Conservation (phyloP, 768 basidiomycete genomes). For the Auricularia cornea region DNA sequence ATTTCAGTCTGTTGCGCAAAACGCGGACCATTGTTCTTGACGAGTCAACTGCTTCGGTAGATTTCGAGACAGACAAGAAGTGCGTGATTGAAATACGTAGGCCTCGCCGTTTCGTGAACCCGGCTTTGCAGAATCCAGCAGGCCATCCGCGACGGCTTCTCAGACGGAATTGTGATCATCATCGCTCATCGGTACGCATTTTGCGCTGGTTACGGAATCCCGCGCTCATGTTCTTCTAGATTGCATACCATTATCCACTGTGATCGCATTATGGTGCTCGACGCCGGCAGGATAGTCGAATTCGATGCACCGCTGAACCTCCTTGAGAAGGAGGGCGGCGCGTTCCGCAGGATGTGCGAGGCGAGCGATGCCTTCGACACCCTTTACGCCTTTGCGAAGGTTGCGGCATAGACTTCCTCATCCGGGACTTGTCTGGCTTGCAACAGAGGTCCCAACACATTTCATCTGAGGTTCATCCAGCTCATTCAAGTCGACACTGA, state of each 20-base stretch:
- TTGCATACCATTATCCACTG: constrained; percentile 24
- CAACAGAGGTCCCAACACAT: too few species aligned
- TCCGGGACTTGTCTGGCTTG: too few species aligned
- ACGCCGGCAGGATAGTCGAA: constrained; percentile 66
- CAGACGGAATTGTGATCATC: constrained; percentile 51
- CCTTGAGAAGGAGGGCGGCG: constrained; percentile 47
- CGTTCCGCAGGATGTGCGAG: constrained; percentile 84
- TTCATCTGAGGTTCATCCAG: too few species aligned
- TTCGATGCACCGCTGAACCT: constrained; percentile 71
- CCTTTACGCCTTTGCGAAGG: background rate
- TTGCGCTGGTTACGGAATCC: background rate
- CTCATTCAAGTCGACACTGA: too few species aligned
- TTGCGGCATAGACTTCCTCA: too few species aligned
- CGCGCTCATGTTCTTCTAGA: constrained; percentile 12
- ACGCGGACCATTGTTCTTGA: constrained; percentile 20
- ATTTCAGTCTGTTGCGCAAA: constrained; percentile 11
- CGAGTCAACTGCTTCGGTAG: constrained; percentile 7
- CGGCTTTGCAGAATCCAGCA: constrained; percentile 24
- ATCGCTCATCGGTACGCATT: constrained; percentile 16
- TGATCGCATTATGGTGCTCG: constrained; percentile 35
- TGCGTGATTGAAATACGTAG: constrained; percentile 2
- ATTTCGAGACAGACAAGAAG: background rate
- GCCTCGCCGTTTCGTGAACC: constrained; percentile 8
- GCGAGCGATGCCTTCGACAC: constrained; percentile 31
- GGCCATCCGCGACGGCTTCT: constrained; percentile 30